A percentile compares a stretch with the other conserved stretches of the same genome.
Evolutionary conservation across 225 moss, liverwort and hornwort genomes (phyloP).

Genomic region (Sphagnum tenellum): DNA sequence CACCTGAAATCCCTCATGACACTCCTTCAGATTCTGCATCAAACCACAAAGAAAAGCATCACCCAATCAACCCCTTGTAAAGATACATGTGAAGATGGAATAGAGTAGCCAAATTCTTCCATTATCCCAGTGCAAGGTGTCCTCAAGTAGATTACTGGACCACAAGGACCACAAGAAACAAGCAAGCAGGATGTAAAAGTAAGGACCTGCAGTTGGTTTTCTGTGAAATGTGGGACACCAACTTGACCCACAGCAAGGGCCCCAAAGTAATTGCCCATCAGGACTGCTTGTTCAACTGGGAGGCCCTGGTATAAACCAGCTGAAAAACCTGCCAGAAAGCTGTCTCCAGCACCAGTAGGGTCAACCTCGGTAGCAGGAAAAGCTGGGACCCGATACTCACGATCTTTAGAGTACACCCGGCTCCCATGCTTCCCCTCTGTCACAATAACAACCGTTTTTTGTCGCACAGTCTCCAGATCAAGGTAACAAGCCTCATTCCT

Average conservation of each 20-base stretch:
- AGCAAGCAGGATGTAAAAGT: not conserved
- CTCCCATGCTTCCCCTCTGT: slow-evolving; percentile 90
- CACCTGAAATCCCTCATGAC: too few species aligned
- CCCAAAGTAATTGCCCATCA: slow-evolving; percentile 95
- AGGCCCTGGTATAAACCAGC: slow-evolving; percentile 85
- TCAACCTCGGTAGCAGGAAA: slow-evolving; percentile 83
- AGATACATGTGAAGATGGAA: too few species aligned
- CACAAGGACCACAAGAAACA: too few species aligned
- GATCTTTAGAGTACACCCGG: slow-evolving; percentile 62
- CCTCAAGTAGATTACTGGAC: too few species aligned
- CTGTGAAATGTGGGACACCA: slow-evolving; percentile 71
- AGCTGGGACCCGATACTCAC: slow-evolving; percentile 75
- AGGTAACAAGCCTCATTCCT: slow-evolving; percentile 74
- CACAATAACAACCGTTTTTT: slow-evolving; percentile 77
- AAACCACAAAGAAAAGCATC: too few species aligned
- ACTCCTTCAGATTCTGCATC: too few species aligned
- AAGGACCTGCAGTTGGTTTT: slow-evolving; percentile 66
- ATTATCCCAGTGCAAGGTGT: too few species aligned
- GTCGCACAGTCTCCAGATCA: slow-evolving; percentile 70
- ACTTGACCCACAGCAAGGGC: slow-evolving; percentile 89
- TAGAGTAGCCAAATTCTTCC: too few species aligned
- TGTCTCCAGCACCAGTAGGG: slow-evolving; percentile 93
- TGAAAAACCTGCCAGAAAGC: slow-evolving; percentile 93
- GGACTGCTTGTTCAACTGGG: slow-evolving; percentile 74
- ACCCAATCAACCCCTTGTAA: too few species aligned